phyloP scores from a whole-genome alignment of 2,329 filamentous ascomycete genomes.

The Fusarium anguioides region DNA sequence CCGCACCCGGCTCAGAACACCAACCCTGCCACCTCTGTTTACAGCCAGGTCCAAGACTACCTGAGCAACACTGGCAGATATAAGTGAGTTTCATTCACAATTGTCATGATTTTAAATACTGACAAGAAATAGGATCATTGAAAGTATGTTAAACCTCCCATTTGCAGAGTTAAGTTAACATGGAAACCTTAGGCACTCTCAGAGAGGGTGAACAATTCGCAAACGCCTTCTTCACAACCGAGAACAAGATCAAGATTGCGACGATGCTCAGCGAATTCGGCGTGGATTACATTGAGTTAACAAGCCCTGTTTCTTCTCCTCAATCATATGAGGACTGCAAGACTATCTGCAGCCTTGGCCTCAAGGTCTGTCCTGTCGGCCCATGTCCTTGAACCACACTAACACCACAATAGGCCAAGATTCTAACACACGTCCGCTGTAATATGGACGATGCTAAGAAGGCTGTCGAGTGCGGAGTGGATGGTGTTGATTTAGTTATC shows the following conservation, averaged over 20 bases:
- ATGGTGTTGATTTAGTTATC: constrained; percentile 78
- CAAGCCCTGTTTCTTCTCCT: constrained; percentile 74
- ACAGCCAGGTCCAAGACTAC: too few relatives aligned
- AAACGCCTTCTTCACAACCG: constrained; percentile 65
- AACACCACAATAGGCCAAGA: constrained; percentile 39
- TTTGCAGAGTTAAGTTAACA: too few relatives aligned
- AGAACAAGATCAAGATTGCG: constrained; percentile 43
- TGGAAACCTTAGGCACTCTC: constrained; percentile 2
- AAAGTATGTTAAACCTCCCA: too few relatives aligned
- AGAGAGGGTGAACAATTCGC: constrained; percentile 59
- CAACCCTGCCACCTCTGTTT: too few relatives aligned
- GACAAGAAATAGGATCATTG: too few relatives aligned
- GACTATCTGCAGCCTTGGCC: constrained; percentile 91
- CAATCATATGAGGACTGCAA: constrained; percentile 86
- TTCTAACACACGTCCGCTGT: constrained; percentile 36
- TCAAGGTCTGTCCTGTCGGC: constrained; percentile 64
- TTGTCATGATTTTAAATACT: too few relatives aligned
- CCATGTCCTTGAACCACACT: neutral
- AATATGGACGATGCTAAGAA: constrained; percentile 64
- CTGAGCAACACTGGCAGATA: too few relatives aligned
- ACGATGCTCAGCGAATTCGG: constrained; percentile 64
- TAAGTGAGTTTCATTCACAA: too few relatives aligned
- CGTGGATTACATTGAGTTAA: constrained; percentile 70
- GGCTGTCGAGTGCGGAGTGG: constrained; percentile 60
- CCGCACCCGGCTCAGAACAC: too few relatives aligned